Evolutionary conservation across 1,284 basidiomycete genomes (phyloP).

Genomic region (Ustanciosporium gigantosporum): DNA sequence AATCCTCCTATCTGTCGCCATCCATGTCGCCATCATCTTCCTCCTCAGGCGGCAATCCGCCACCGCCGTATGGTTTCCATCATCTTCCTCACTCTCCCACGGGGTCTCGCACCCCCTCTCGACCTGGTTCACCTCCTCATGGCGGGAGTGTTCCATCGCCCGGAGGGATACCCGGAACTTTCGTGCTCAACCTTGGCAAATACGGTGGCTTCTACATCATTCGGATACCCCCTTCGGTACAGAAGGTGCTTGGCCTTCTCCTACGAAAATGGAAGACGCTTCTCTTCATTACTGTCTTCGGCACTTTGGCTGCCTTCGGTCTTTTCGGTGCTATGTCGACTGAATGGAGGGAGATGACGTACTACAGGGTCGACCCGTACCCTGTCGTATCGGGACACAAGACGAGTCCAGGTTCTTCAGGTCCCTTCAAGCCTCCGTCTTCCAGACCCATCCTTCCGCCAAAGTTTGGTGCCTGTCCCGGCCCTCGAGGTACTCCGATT

Average conservation of each 20-base stretch:
- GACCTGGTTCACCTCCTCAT: slow-evolving; percentile 50
- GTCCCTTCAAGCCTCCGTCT: slow-evolving; percentile 31
- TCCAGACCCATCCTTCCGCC: slow-evolving; percentile 46
- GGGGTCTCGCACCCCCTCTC: slow-evolving; percentile 40
- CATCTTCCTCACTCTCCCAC: slow-evolving; percentile 50
- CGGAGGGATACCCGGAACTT: slow-evolving; percentile 42
- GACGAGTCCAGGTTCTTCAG: slow-evolving; percentile 7
- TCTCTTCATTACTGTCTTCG: slow-evolving; percentile 45
- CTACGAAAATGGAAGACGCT: slow-evolving; percentile 57
- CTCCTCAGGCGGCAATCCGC: slow-evolving; percentile 45
- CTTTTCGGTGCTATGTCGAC: slow-evolving; percentile 58
- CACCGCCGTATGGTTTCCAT: slow-evolving; percentile 53
- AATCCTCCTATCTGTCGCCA: slow-evolving; percentile 39
- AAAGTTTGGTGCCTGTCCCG: slow-evolving; percentile 49
- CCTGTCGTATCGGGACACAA: slow-evolving; percentile 44
- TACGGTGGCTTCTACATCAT: slow-evolving; percentile 53
- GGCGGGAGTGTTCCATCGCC: slow-evolving; percentile 45
- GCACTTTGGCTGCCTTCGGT: slow-evolving; percentile 47
- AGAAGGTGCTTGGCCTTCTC: slow-evolving; percentile 38
- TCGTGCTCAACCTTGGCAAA: slow-evolving; percentile 50
- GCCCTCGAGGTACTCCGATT: slow-evolving; percentile 46
- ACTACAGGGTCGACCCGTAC: slow-evolving; percentile 58
- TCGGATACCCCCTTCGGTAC: slow-evolving; percentile 36
- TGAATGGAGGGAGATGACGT: slow-evolving; percentile 60
- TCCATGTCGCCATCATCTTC: slow-evolving; percentile 49